A percentile compares a stretch with the other conserved stretches of the same genome.
These are phyloP conservation scores for Penicillium sp. DNA, from an alignment of 2,329 filamentous ascomycete species.

Conservation along the genomic window DNA sequence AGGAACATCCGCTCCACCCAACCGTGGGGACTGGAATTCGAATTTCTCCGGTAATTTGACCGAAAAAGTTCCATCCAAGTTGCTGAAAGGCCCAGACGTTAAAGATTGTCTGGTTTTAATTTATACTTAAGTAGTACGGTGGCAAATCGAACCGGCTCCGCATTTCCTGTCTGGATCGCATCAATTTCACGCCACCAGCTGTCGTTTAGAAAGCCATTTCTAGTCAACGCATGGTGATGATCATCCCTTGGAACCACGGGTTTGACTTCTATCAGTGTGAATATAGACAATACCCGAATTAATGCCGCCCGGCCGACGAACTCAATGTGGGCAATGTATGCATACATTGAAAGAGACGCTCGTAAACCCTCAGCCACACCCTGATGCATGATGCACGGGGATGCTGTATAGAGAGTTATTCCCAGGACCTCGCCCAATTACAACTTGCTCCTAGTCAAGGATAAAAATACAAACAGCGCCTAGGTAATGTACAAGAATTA, in stretches of 20 bases:
- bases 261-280: background rate
- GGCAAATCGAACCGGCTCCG: background rate
- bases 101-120: background rate
- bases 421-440: too few species aligned
- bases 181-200: background rate
- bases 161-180: background rate
- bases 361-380: background rate
- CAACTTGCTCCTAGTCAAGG: too few species aligned
- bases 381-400: background rate
- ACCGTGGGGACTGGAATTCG: background rate
- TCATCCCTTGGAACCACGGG: background rate
- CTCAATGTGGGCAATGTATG: background rate
- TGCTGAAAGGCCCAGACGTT: background rate
- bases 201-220: background rate
- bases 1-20: conserved; percentile 1
- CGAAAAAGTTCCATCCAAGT: background rate
- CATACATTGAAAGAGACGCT: background rate
- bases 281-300: background rate
- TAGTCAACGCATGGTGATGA: background rate
- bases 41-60: background rate
- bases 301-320: background rate
- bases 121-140: background rate
- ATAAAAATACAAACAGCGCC: too few species aligned
- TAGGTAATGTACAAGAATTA: too few species aligned
- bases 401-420: too few species aligned